phyloP scores from a whole-genome alignment of 2,329 filamentous ascomycete genomes.

The Stromatinia cepivora region DNA sequence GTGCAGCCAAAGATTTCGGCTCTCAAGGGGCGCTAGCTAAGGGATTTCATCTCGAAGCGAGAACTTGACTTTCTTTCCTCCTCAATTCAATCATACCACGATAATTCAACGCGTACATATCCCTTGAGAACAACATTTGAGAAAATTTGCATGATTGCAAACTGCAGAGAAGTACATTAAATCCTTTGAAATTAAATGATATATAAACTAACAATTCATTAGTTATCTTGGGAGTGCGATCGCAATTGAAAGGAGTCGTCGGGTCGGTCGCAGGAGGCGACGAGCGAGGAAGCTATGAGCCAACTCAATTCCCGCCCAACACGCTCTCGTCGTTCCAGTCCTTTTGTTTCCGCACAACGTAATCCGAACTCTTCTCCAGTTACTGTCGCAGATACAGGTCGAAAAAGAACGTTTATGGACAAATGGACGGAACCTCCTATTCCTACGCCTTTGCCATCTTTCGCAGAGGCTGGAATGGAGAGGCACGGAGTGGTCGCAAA shows the following conservation, averaged over 20 bases:
- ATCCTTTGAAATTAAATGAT: slow-evolving; percentile 12
- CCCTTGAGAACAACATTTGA: slow-evolving; percentile 28
- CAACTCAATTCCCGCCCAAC: slow-evolving; percentile 33
- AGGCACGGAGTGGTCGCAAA: slow-evolving; percentile 75
- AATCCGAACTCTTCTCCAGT: slow-evolving; percentile 26
- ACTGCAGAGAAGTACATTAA: slow-evolving; percentile 33
- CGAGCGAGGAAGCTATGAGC: slow-evolving; percentile 26
- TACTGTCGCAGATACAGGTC: slow-evolving; percentile 26
- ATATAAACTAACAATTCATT: slow-evolving; percentile 32
- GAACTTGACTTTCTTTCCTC: slow-evolving; percentile 26
- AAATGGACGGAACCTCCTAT: slow-evolving; percentile 59
- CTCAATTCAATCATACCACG: slow-evolving; percentile 23
- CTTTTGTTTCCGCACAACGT: slow-evolving; percentile 29
- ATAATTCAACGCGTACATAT: slow-evolving; percentile 29
- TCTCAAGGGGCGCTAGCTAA: slow-evolving; percentile 25
- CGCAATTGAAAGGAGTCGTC: slow-evolving; percentile 32
- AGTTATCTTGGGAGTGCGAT: slow-evolving; percentile 31
- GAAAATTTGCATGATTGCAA: slow-evolving; percentile 29
- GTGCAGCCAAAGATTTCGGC: slow-evolving; percentile 9
- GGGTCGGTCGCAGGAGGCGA: slow-evolving; percentile 28
- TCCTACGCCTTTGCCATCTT: slow-evolving; percentile 62
- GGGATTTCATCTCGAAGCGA: slow-evolving; percentile 25
- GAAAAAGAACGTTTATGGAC: slow-evolving; percentile 39
- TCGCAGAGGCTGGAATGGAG: slow-evolving; percentile 70
- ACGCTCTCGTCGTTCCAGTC: slow-evolving; percentile 38